Evolutionary conservation across 2,329 filamentous ascomycete species (phyloP), one percentile per base, ranked within the genome.

Genomic region (Fusarium zealandicum): DNA sequence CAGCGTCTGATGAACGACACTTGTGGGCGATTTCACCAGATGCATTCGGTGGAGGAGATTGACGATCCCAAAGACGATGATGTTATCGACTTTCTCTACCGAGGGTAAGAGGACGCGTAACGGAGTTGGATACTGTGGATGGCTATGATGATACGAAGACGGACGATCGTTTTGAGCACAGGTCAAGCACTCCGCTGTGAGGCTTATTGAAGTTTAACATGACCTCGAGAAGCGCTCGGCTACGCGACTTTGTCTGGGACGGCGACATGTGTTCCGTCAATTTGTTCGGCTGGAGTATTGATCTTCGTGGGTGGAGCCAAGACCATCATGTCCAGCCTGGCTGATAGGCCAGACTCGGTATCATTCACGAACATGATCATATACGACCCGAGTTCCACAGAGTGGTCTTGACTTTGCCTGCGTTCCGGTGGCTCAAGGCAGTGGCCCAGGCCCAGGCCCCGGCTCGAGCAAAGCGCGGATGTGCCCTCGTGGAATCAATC

Each of bases 1-100:
- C 46, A 33, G 36, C 32, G 25, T 45, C 39, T 28, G 17, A 35
- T 20, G 17, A 51, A 43, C 43, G 37, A n/a, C 45, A 20, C 30
- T 12, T 25, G 25, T 45, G 33, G 31, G 35, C 33, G 14, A 18
- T 36, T 39, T 37, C 13, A 47, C 37, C 38, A 38, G 11, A 56
- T 43, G 27, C 32, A 18, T 37, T 18, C 16, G 36, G 25, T 27
- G 28, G 37, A 13, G 22, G 36, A 28, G 9, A 25, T 13, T 4
- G 20, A 13, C 5, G 38, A 25, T 11, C n/a, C 25, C 13, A 17
- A 28, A n/a, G 22, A 45, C n/a, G 31, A 35, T 17, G 12, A 3
- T 8, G 12, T 36, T 6, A 36, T 36, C 42, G 14, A 36, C 10
- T 41, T 17, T 33, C 36, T 30, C n/a, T 54, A 51, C 14, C n/a